These are phyloP conservation scores for Didymosphaeria variabile DNA, from an alignment of 2,329 filamentous ascomycete species.

Conservation along the genomic window DNA sequence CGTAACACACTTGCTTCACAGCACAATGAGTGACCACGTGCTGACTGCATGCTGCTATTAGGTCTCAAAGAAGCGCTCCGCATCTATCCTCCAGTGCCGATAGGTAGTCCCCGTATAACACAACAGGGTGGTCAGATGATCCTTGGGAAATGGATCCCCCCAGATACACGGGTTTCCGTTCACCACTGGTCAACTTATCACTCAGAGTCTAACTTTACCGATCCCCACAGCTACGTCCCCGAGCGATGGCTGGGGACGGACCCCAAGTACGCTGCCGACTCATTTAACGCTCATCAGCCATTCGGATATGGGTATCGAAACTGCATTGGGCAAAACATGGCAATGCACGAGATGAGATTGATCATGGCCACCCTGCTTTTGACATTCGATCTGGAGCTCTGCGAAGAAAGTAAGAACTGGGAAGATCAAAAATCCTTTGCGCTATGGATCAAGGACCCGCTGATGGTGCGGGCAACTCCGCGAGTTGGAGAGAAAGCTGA, in stretches of 20 bases:
- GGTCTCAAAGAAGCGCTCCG: constrained; percentile 11
- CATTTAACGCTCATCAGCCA: constrained; percentile 21
- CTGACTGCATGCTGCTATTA: neutral
- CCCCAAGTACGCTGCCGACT: neutral
- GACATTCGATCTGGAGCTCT: constrained; percentile 41
- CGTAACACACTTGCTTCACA: neutral
- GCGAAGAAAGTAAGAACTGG: constrained; percentile 23
- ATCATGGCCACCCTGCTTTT: constrained; percentile 41
- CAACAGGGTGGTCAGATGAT: constrained; percentile 4
- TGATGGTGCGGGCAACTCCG: constrained; percentile 23
- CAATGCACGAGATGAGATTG: constrained; percentile 42
- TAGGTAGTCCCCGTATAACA: neutral
- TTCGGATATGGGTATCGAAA: constrained; percentile 7
- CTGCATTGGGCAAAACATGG: constrained; percentile 20
- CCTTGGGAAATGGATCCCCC: constrained; percentile 3
- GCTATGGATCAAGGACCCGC: constrained; percentile 39
- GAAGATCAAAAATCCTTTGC: constrained; percentile 34
- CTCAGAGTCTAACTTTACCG: constrained; percentile 6
- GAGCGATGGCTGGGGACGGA: constrained; percentile 11
- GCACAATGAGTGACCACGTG: neutral
- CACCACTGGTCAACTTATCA: constrained; percentile 7
- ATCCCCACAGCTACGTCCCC: constrained; percentile 11
- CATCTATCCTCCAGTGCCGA: constrained; percentile 15
- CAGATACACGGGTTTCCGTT: constrained; percentile 4
- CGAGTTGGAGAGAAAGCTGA: neutral